These are phyloP conservation scores for Arthrinium puccinioides DNA, from an alignment of 2,329 filamentous ascomycete species.

Conservation along the genomic window DNA sequence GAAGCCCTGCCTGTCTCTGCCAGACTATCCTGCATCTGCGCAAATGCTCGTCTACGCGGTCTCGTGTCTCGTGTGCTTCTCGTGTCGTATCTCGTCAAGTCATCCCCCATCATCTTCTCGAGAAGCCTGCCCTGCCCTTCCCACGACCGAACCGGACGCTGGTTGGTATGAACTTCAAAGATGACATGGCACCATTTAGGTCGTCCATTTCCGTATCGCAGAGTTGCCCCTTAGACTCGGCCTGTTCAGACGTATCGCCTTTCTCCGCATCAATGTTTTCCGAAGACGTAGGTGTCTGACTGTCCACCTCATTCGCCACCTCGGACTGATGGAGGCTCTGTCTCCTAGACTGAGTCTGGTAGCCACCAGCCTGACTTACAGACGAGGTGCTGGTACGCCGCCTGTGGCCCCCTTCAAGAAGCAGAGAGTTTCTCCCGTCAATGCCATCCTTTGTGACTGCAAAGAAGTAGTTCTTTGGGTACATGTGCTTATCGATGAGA, in stretches of 20 bases:
- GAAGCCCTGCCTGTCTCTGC: too few relatives aligned
- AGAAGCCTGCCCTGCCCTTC: conserved; percentile 45
- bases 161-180: conserved; percentile 62
- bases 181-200: conserved; percentile 61
- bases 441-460: conserved; percentile 83
- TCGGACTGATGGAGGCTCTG: conserved; percentile 14
- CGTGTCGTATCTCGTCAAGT: conserved; percentile 10
- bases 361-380: conserved; percentile 19
- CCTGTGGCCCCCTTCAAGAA: conserved; percentile 50
- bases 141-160: conserved; percentile 59
- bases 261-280: not conserved
- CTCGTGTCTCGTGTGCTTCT: too few relatives aligned
- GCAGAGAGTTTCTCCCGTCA: conserved; percentile 72
- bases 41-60: too few relatives aligned
- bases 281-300: not conserved
- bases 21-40: too few relatives aligned
- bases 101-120: conserved; percentile 30
- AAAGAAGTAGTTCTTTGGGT: conserved; percentile 84
- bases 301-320: not conserved
- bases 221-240: conserved; percentile 11
- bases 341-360: conserved; percentile 11
- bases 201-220: conserved; percentile 52
- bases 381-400: conserved; percentile 43
- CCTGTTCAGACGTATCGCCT: conserved; percentile 8
- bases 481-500: conserved; percentile 90